A percentile compares a stretch with the other conserved stretches of the same genome.
phyloP scores from a whole-genome alignment of 306 rosid species.

The Malus asiatica region DNA sequence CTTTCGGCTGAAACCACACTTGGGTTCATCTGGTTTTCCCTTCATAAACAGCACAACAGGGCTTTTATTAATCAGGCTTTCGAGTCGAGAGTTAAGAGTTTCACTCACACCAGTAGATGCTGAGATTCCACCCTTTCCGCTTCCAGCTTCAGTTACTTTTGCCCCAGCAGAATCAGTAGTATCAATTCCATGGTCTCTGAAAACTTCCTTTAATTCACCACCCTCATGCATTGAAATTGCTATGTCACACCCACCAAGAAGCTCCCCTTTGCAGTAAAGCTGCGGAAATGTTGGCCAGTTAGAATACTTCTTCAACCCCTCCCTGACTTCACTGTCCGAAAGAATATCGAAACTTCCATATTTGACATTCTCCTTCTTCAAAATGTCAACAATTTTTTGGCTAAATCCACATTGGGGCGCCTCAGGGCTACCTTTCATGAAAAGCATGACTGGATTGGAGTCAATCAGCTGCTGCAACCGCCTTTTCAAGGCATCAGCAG shows the following conservation, averaged over 20 bases:
- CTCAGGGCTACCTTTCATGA: slow-evolving; percentile 88
- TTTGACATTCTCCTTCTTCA: slow-evolving; percentile 68
- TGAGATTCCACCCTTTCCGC: slow-evolving; percentile 49
- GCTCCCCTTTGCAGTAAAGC: slow-evolving; percentile 89
- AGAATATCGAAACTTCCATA: slow-evolving; percentile 84
- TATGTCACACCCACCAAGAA: slow-evolving; percentile 92
- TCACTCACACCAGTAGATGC: slow-evolving; percentile 57
- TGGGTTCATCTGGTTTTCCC: slow-evolving; percentile 83
- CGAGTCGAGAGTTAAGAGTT: slow-evolving; percentile 47
- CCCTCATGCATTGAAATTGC: slow-evolving; percentile 81
- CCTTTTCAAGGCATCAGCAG: slow-evolving; percentile 32
- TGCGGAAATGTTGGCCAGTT: slow-evolving; percentile 97
- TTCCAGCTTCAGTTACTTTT: slow-evolving; percentile 38
- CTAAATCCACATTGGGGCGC: slow-evolving; percentile 87
- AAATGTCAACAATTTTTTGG: slow-evolving; percentile 60
- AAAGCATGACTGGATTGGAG: slow-evolving; percentile 59
- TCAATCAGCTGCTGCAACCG: slow-evolving; percentile 53
- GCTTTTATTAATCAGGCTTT: slow-evolving; percentile 54
- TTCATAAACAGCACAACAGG: slow-evolving; percentile 81
- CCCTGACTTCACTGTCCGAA: slow-evolving; percentile 64
- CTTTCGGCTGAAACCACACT: slow-evolving; percentile 92
- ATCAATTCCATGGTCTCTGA: slow-evolving; percentile 66
- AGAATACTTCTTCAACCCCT: slow-evolving; percentile 72
- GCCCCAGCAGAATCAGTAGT: slow-evolving; percentile 21
- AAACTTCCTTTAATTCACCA: slow-evolving; percentile 71